Base-by-base conservation (phyloP, 345 rosid genomes). In the Eucalyptus virginea region DNA sequence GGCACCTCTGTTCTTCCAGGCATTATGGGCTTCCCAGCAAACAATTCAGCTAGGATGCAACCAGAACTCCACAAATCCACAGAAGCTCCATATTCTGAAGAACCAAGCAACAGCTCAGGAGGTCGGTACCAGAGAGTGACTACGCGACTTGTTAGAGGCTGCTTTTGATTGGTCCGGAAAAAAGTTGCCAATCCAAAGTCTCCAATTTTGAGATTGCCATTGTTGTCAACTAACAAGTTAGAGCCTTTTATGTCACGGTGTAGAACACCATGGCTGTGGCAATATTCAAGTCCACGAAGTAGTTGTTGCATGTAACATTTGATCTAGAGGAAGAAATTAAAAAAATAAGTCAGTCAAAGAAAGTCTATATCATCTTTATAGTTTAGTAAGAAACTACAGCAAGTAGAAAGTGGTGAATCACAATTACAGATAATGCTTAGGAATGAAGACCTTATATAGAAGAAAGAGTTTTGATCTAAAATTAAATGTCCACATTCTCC, bases 1-100 rank as follows among this genome's bases (percentile, higher is more conserved):
- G 48, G 88, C 86, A 94, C 96, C 94, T 94, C 96, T 4, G 95
- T 94, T 91, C 96, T 92, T 92, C 96, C 96, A 24, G 96, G 94
- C 96, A 94, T 93, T 88, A 94, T 94, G 80, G 95, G 96, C 92
- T 94, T 94, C 87, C 96, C 94, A 37, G 93, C 90, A 91, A 94
- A 94, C 92, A 94, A 88, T 89, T 94, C 95, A 23, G 95, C 95
- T 30, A 94, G 95, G 89, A 94, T 94, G 92, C 96, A 94, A 83
- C 96, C 96, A 56, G 92, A 23, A 87, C 96, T 94, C 96, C 96
- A 94, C 34, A 94, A 89, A 92, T 94, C 96, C 47, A 94, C 95
- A 56, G 94, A 44, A 81, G 90, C 93, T 88, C 93, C 95, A 86
- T 94, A 94, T 67, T 91, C 92, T 21, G 96, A 93, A 52, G 96